phyloP scores from a whole-genome alignment of 352 stramenopile species.

The Aphanomyces astaci region DNA sequence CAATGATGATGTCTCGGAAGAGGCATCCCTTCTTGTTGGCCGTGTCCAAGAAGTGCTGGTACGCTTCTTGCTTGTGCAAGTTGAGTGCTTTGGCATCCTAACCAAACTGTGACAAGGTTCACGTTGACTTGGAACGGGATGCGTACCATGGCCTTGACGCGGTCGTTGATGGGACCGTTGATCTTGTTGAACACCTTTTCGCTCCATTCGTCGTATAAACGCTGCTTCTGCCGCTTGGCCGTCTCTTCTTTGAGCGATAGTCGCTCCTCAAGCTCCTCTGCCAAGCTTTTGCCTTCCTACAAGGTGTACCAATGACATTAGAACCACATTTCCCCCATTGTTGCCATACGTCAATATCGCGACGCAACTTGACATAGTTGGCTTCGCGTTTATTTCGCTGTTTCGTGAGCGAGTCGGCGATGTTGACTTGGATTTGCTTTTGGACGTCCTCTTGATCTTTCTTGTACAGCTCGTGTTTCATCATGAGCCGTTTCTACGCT shows the following conservation, averaged over 20 bases:
- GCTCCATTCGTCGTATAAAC: conserved; percentile 71
- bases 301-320: background rate
- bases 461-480: conserved; percentile 69
- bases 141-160: conserved; percentile 40
- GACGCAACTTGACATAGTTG: conserved; percentile 57
- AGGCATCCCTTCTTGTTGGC: conserved; percentile 64
- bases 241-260: conserved; percentile 56
- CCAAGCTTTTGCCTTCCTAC: conserved; percentile 47
- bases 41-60: conserved; percentile 71
- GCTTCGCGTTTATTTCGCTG: conserved; percentile 56
- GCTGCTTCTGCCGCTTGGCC: conserved; percentile 45
- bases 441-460: conserved; percentile 56
- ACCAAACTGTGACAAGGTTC: background rate
- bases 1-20: conserved; percentile 79
- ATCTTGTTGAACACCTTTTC: conserved; percentile 57
- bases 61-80: conserved; percentile 45
- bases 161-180: conserved; percentile 50
- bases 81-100: conserved; percentile 35
- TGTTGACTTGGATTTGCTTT: conserved; percentile 51
- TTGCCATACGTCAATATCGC: conserved; percentile 49
- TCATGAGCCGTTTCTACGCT: conserved; percentile 51
- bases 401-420: conserved; percentile 55
- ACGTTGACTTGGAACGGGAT: background rate
- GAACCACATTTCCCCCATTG: background rate
- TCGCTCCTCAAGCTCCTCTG: conserved; percentile 54